Conservation (phyloP, 176 grass and related monocot genomes). For the Leersia perrieri region DNA sequence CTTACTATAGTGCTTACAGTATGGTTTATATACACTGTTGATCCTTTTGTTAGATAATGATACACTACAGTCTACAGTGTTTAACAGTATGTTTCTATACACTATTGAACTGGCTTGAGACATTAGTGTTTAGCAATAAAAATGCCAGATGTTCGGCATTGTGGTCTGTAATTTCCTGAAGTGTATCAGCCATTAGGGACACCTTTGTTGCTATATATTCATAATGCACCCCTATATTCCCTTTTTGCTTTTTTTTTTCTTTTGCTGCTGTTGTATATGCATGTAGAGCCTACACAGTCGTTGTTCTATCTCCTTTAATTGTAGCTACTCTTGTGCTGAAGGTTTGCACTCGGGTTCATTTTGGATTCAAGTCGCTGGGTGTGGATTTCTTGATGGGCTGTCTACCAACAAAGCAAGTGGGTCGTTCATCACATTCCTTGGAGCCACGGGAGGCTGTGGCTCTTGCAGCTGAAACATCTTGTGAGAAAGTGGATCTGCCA, state of each 20-base stretch:
- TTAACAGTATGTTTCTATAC: not conserved
- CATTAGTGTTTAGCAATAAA: not conserved
- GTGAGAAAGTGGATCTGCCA: conserved; percentile 41
- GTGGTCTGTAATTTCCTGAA: not conserved
- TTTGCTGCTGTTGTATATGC: not conserved
- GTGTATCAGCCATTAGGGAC: not conserved
- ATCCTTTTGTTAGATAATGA: too few species aligned
- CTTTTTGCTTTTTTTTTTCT: not conserved
- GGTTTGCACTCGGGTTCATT: not conserved
- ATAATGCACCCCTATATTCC: not conserved
- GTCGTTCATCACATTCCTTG: not conserved
- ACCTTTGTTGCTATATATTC: too few species aligned
- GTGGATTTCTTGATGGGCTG: conserved; percentile 35
- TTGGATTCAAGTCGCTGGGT: not conserved
- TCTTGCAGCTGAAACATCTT: conserved; percentile 56
- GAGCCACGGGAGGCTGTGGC: conserved; percentile 20
- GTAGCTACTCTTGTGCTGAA: not conserved
- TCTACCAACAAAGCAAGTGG: conserved; percentile 32
- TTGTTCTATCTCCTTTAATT: conserved; percentile 8
- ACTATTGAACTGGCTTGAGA: too few species aligned
- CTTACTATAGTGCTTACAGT: not conserved
- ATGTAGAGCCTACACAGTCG: not conserved
- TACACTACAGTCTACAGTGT: too few species aligned
- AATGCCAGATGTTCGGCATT: not conserved
- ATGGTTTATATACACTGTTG: not conserved